Conservation (phyloP, 163 green algal genomes). For the Chlorella variabilis region DNA sequence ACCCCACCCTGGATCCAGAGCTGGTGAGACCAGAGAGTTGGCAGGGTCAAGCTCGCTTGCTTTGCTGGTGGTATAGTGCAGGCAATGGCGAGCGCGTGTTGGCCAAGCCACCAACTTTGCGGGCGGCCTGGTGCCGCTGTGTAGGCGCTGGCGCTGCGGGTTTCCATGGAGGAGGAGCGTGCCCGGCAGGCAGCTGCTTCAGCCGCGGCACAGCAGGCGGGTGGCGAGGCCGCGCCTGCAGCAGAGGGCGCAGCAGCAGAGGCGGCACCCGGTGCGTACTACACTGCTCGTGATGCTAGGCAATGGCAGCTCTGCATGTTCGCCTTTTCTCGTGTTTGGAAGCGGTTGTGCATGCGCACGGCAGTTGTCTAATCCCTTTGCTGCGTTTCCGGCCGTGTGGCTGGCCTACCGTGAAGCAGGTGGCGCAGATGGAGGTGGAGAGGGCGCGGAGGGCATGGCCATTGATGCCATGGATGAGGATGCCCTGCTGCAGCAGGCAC, state of each 20-base stretch:
- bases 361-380: too few species aligned
- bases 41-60: neutral
- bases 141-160: constrained; percentile 78
- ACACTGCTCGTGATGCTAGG: neutral
- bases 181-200: constrained; percentile 71
- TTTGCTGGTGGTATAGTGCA: neutral
- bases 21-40: constrained; percentile 43
- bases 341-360: neutral
- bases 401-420: too few species aligned
- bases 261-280: constrained; percentile 2
- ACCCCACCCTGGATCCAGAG: constrained; percentile 97
- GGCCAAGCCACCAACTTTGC: too few species aligned
- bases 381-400: too few species aligned
- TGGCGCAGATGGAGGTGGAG: neutral
- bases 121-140: too few species aligned
- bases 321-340: neutral
- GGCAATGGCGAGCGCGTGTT: too few species aligned
- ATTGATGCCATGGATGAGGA: constrained; percentile 77
- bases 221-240: constrained; percentile 5
- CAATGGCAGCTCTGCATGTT: too few species aligned
- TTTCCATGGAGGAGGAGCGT: constrained; percentile 89
- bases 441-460: constrained; percentile 22
- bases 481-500: constrained; percentile 80
- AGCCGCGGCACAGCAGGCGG: constrained; percentile 40
- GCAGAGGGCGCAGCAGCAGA: constrained; percentile 37